These are phyloP conservation scores for Globisporangium irregulare DNA, from an alignment of 352 stramenopile species.

Conservation along the genomic window DNA sequence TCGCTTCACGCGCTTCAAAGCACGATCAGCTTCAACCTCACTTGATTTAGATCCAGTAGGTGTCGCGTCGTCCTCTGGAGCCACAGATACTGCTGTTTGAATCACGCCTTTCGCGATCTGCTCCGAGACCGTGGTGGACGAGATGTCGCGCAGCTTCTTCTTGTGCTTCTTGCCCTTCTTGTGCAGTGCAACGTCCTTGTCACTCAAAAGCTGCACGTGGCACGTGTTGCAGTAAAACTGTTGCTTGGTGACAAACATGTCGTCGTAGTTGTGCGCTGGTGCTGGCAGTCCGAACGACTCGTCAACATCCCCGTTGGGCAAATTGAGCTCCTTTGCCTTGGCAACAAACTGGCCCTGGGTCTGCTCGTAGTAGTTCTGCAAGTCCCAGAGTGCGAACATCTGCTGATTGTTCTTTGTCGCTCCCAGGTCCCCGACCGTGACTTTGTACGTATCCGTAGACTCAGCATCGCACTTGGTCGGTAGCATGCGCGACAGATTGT, in stretches of 20 bases:
- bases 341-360: constrained; percentile 50
- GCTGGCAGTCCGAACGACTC: constrained; percentile 20
- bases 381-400: constrained; percentile 74
- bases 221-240: constrained; percentile 71
- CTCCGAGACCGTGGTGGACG: constrained; percentile 52
- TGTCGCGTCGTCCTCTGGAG: not conserved
- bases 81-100: constrained; percentile 3
- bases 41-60: not conserved
- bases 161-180: constrained; percentile 84
- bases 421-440: constrained; percentile 58
- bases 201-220: constrained; percentile 66
- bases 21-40: constrained; percentile 4
- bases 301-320: constrained; percentile 31
- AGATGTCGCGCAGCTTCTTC: constrained; percentile 55
- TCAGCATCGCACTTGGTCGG: constrained; percentile 48
- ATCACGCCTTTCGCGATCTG: constrained; percentile 29
- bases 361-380: constrained; percentile 55
- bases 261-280: constrained; percentile 33
- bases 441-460: constrained; percentile 20
- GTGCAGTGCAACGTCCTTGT: constrained; percentile 73
- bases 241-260: constrained; percentile 39
- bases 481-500: constrained; percentile 84
- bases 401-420: constrained; percentile 59
- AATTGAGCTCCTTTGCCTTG: constrained; percentile 33
- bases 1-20: constrained; percentile 29